A percentile compares a stretch with the other conserved stretches of the same genome.
phyloP scores from a whole-genome alignment of 192 early-diverging fungal species.

The Linnemannia exigua region DNA sequence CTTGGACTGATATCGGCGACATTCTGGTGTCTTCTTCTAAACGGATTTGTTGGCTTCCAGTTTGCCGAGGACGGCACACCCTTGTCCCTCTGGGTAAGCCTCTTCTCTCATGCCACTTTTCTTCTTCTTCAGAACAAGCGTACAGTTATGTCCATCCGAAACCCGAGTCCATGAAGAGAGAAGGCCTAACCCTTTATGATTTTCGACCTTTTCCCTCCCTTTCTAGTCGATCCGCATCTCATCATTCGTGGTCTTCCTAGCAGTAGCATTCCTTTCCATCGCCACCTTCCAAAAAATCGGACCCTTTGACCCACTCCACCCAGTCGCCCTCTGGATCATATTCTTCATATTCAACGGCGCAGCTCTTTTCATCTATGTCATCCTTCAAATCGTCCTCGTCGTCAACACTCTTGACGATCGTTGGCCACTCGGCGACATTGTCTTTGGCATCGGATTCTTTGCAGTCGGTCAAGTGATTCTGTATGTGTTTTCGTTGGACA shows the following conservation, averaged over 20 bases:
- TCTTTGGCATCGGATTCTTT: conserved; percentile 92
- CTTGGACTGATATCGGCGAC: conserved; percentile 86
- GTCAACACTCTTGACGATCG: conserved; percentile 95
- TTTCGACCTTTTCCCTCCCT: background rate
- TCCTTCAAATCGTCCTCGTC: conserved; percentile 95
- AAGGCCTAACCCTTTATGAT: too few species aligned
- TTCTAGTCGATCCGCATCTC: conserved; percentile 84
- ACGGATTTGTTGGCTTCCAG: conserved; percentile 97
- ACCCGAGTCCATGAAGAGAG: background rate
- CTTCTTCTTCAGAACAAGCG: background rate
- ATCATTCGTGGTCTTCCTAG: conserved; percentile 83
- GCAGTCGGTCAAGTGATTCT: conserved; percentile 87
- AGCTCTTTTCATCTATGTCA: conserved; percentile 87
- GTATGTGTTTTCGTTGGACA: conserved; percentile 83
- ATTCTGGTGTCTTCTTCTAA: conserved; percentile 94
- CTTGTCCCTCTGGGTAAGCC: conserved; percentile 89
- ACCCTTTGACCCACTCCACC: conserved; percentile 72
- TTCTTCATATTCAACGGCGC: conserved; percentile 91
- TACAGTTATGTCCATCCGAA: too few species aligned
- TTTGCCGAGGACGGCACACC: conserved; percentile 97
- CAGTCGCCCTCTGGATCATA: conserved; percentile 84
- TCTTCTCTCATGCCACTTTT: too few species aligned
- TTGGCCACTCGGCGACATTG: conserved; percentile 96
- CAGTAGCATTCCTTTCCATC: conserved; percentile 85
- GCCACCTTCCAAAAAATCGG: conserved; percentile 82